phyloP scores from a whole-genome alignment of 176 grass and related monocot genomes.

The Phoenix dactylifera region DNA sequence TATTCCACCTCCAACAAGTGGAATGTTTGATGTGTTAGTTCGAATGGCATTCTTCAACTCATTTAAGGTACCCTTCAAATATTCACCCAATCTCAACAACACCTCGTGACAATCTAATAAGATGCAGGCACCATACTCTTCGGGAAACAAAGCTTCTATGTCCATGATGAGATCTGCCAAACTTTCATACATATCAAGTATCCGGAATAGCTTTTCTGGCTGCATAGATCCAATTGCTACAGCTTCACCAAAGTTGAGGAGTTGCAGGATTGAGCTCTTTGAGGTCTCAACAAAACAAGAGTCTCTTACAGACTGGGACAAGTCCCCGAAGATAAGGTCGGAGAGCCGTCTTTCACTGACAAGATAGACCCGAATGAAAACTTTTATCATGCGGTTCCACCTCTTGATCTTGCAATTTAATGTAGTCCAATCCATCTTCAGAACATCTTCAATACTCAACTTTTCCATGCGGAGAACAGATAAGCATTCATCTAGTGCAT shows the following conservation, averaged over 20 bases:
- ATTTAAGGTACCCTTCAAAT: conserved; percentile 37
- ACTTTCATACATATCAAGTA: conserved; percentile 76
- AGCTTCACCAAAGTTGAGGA: conserved; percentile 53
- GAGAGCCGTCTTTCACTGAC: conserved; percentile 63
- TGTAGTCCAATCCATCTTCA: conserved; percentile 49
- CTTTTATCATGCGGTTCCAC: conserved; percentile 60
- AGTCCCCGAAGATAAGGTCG: conserved; percentile 65
- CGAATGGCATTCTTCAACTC: conserved; percentile 63
- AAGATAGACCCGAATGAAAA: conserved; percentile 65
- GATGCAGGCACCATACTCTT: conserved; percentile 38
- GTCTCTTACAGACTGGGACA: conserved; percentile 42
- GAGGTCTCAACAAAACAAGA: conserved; percentile 83
- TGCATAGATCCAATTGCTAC: conserved; percentile 51
- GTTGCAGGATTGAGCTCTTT: conserved; percentile 52
- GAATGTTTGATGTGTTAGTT: conserved; percentile 44
- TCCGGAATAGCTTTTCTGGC: conserved; percentile 67
- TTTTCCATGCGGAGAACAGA: conserved; percentile 45
- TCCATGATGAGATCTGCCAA: conserved; percentile 47
- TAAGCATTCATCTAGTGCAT: conserved; percentile 60
- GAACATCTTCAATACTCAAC: conserved; percentile 59
- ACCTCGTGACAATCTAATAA: conserved; percentile 72
- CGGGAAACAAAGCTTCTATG: conserved; percentile 52
- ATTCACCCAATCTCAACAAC: conserved; percentile 50
- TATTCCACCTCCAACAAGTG: conserved; percentile 42
- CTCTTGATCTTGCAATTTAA: conserved; percentile 54